These are phyloP conservation scores for Vaccinium darrowii DNA, from an alignment of 148 eudicot species.

Conservation along the genomic window DNA sequence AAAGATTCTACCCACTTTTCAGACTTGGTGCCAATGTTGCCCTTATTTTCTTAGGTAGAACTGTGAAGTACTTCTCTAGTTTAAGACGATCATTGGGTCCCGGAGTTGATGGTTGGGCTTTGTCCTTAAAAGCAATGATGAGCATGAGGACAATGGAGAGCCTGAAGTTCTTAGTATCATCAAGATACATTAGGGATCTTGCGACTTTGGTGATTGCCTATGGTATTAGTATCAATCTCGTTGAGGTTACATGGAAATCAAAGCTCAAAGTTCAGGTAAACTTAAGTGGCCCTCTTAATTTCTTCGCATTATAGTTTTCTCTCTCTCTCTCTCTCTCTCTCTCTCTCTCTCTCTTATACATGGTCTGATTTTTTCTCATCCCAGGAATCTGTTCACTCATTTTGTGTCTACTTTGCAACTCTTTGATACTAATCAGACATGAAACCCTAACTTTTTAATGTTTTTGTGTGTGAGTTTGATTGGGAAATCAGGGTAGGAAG, in stretches of 20 bases:
- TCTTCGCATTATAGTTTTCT: background rate
- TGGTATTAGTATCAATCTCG: slow-evolving; percentile 95
- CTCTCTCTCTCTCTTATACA: too few species aligned
- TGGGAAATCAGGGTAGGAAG: too few species aligned
- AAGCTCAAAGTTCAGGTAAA: slow-evolving; percentile 99
- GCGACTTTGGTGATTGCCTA: slow-evolving; percentile 95
- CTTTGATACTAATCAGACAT: too few species aligned
- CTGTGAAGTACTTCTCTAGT: slow-evolving; percentile 93
- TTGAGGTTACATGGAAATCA: slow-evolving; percentile 99
- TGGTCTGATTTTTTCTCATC: too few species aligned
- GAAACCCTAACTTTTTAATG: too few species aligned
- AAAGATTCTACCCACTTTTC: slow-evolving; percentile 87
- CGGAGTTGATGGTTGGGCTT: slow-evolving; percentile 98
- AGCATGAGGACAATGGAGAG: slow-evolving; percentile 99
- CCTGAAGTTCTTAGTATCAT: slow-evolving; percentile 85
- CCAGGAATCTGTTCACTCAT: too few species aligned
- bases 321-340: too few species aligned
- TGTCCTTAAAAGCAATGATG: slow-evolving; percentile 96
- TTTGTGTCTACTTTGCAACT: too few species aligned
- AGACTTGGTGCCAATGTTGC: slow-evolving; percentile 98
- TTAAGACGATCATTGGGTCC: slow-evolving; percentile 78
- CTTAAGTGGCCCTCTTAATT: background rate
- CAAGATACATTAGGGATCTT: slow-evolving; percentile 83
- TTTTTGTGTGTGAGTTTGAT: too few species aligned
- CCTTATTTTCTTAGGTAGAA: slow-evolving; percentile 92